phyloP scores from a whole-genome alignment of 306 rosid species.

The Acmispon strigosus region DNA sequence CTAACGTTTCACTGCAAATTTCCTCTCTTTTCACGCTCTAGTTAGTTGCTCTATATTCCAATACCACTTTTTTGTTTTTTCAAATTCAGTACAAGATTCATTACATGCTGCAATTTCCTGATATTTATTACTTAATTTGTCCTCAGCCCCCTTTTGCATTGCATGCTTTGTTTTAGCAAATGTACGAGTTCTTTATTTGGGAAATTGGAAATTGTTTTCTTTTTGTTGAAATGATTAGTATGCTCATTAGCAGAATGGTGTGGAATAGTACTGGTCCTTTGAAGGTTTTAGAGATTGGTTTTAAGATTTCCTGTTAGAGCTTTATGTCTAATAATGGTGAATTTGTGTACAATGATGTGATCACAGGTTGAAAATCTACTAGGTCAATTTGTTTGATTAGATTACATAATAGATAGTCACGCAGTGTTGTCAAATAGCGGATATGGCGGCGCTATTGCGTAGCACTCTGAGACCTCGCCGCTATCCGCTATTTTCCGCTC shows the following conservation, averaged over 20 bases:
- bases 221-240: not conserved
- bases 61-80: not conserved
- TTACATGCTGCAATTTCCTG: not conserved
- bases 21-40: not conserved
- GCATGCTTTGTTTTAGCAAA: conserved; percentile 13
- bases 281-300: conserved; percentile 8
- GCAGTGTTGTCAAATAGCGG: too few relatives aligned
- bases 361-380: not conserved
- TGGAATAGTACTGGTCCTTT: not conserved
- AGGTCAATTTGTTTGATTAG: not conserved
- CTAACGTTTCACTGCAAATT: conserved; percentile 10
- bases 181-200: not conserved
- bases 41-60: not conserved
- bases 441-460: too few relatives aligned
- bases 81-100: not conserved
- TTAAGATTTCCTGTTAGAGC: not conserved
- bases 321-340: not conserved
- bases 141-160: not conserved
- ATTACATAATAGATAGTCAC: not conserved
- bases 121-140: not conserved
- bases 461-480: too few relatives aligned
- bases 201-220: not conserved
- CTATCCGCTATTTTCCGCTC: too few relatives aligned
- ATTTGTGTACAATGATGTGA: not conserved
- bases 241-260: conserved; percentile 1